Evolutionary conservation across 129 eudicot species (phyloP).

Genomic region (Arctium minus): DNA sequence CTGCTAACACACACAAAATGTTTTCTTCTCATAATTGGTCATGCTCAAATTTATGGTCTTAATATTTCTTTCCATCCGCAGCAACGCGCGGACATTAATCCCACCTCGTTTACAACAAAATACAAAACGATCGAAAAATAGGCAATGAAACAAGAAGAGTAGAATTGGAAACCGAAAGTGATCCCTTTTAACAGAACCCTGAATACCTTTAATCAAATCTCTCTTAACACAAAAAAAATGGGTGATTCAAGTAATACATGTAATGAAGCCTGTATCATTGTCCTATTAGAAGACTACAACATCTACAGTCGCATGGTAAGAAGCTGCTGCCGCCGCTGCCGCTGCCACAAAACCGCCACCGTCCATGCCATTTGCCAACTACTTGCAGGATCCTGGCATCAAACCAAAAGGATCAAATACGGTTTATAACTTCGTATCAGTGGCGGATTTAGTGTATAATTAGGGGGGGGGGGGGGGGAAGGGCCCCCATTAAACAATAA

Average conservation of each 20-base stretch:
- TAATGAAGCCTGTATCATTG: slow-evolving; percentile 3
- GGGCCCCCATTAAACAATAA: too few species aligned
- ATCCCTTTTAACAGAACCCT: neutral
- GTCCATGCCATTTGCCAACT: neutral
- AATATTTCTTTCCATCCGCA: too few species aligned
- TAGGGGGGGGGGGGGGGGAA: too few species aligned
- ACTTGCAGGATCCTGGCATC: slow-evolving; percentile 11
- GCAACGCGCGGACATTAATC: too few species aligned
- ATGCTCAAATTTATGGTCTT: too few species aligned
- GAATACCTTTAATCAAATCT: slow-evolving; percentile 1
- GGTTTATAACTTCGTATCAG: neutral
- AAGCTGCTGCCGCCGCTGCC: neutral
- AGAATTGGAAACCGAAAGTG: too few species aligned
- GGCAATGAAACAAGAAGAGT: neutral
- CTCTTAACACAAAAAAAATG: neutral
- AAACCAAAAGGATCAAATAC: neutral
- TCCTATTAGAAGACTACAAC: slow-evolving; percentile 5
- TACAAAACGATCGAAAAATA: neutral
- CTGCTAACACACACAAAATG: too few species aligned
- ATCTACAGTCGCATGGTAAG: neutral
- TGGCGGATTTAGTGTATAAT: too few species aligned
- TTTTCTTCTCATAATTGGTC: too few species aligned
- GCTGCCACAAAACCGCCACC: neutral
- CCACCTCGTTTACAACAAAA: too few species aligned
- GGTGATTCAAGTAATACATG: neutral